Base-by-base conservation (phyloP, 768 basidiomycete species). In the Lentinula sp. region DNA sequence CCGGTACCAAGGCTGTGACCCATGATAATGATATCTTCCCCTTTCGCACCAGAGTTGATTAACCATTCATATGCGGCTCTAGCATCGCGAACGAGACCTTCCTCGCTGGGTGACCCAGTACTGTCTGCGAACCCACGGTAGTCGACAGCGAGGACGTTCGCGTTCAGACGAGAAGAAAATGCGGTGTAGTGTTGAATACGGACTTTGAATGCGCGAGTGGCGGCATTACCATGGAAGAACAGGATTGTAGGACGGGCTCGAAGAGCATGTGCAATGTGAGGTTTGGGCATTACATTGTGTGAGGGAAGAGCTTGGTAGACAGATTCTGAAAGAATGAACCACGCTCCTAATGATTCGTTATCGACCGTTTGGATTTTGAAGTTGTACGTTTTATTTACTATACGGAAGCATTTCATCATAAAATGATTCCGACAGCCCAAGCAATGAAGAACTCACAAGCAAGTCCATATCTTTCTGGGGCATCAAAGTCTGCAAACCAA, bases 101-200 rank as follows among this genome's bases (percentile, higher is more conserved):
- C 71, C 71, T 95, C 89, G 28, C 82, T 86, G 0, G 96, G 96
- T 0, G 72, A 71, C 0, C 93, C 93, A 1, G 83, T 81, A 59
- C 93, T 95, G 68, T 98, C 95, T 1, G 78, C 96, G 67, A 90
- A 98, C 1, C 95, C 95, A 53, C 95, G 85, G 70, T 98, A 98
- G 73, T 98, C 96, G 39, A 93, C 85, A 1, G 85, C 86, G 28
- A 98, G 75, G 13, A 97, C 87, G 70, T 95, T 95, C 18, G 82
- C 82, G 16, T 77, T 75, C 6, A 92, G 74, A 0, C 87, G 81
- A 2, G 86, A 81, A 0, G 90, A 80, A 67, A 88, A 87, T 0
- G 82, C 78, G 16, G 79, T 73, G 68, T 93, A 93, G 42, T 86
- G 80, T 16, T 78, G 79, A n/a, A 95, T 77, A 10, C 95, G 88